phyloP scores from a whole-genome alignment of 345 rosid species.

The Chamaenerion angustifolium region DNA sequence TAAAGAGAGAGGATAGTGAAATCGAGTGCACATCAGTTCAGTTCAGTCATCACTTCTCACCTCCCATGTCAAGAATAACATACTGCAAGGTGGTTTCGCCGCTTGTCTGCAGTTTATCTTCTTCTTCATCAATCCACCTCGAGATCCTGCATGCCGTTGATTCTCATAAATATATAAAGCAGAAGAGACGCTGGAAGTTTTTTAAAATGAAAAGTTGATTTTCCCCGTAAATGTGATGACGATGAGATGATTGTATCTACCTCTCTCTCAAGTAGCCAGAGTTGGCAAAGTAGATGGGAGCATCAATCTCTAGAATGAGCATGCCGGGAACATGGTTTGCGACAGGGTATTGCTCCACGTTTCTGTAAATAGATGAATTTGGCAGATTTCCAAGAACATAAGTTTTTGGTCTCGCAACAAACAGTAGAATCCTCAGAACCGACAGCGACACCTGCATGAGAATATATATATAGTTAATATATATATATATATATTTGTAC shows the following conservation, averaged over 20 bases:
- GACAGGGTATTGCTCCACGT: constrained; percentile 53
- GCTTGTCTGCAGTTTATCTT: constrained; percentile 39
- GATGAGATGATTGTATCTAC: too few species aligned
- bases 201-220: too few species aligned
- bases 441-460: constrained; percentile 55
- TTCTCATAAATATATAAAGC: too few species aligned
- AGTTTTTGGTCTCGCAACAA: constrained; percentile 75
- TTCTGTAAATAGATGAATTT: constrained; percentile 43
- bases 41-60: constrained; percentile 12
- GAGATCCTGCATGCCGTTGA: constrained; percentile 27
- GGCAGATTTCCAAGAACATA: constrained; percentile 53
- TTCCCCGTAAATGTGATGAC: too few species aligned
- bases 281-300: constrained; percentile 83
- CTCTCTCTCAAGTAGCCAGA: constrained; percentile 77
- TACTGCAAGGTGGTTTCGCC: constrained; percentile 45
- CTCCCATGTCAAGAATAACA: constrained; percentile 59
- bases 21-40: too few species aligned
- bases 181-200: too few species aligned
- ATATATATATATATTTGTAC: too few species aligned
- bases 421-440: constrained; percentile 49
- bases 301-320: constrained; percentile 60
- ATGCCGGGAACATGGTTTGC: constrained; percentile 41
- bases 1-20: too few species aligned
- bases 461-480: too few species aligned
- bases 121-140: constrained; percentile 81